Base-by-base conservation (phyloP, 2,329 filamentous ascomycete species). In the Neocucurbitaria cava region DNA sequence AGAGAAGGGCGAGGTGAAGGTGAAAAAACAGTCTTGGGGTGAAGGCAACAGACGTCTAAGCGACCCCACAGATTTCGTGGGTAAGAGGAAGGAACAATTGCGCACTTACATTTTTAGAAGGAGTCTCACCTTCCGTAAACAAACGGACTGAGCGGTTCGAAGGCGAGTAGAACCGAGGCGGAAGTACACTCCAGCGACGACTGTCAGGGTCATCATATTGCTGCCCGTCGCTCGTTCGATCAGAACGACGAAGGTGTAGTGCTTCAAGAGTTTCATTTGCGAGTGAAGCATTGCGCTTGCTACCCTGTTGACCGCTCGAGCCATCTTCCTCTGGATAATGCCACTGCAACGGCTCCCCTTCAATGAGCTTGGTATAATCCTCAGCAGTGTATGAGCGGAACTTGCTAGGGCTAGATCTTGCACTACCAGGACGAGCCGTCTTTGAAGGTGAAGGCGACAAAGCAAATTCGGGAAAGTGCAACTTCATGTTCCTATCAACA, bases 101-200 rank as follows among this genome's bases (percentile, higher is more conserved):
- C 20, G 20, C 30, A 71, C 72, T 70, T 66, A 75, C 72, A 56
- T 74, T 73, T 8, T 61, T 62, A 3, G 69, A 73, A 6, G 69
- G 68, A 4, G 63, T 65, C 24, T 66, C 66, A 15, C 60, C 64
- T 28, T 61, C 51, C 7, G 51, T 56, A 50, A 64, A 64, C 13
- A 58, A 48, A 6, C 36, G 47, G 3, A 61, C 43, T 20, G 67
- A 65, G 39, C 59, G 59, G 17, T 63, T 46, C 1, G 67, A 65
- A 3, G 71, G 71, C n/a, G 66, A 68, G 47, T 74, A 76, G 45
- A 74, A 72, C 3, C 62, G 61, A 13, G 71, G 67, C 6, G 47
- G 66, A n/a, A 70, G 48, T 2, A 48, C 52, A 24, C 52, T 59
- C 30, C 50, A 52, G 18, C 28, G 46, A 20, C 23, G 47, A 26